Base-by-base conservation (phyloP, 2,329 filamentous ascomycete genomes). In the Cercospora citrullina region DNA sequence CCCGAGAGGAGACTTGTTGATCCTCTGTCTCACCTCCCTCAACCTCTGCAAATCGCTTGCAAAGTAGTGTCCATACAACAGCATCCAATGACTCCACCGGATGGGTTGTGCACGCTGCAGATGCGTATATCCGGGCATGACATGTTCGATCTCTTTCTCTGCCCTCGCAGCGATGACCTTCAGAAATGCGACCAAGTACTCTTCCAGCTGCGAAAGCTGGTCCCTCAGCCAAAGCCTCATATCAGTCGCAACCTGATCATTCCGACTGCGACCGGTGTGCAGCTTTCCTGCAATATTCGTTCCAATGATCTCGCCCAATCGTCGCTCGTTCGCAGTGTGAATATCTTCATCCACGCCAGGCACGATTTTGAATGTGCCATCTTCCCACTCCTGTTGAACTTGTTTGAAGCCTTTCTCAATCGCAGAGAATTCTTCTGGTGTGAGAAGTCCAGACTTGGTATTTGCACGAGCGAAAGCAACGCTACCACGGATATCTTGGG, bases 91-190 rank as follows among this genome's bases (percentile, higher is more conserved):
- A 65, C 86, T 89, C 90, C 90, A 96, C 69, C 91, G 85, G 73
- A 96, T 88, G 1, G 92, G 92, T 80, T 91, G 87, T 3, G 92
- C 92, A 63, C 91, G 89, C 81, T 96, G 93, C 39, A 95, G 82
- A 80, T 96, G 93, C 14, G 92, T 96, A 81, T 96, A 96, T 2
- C 91, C 91, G 1, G 93, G 93, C 91, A 96, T 95, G 75, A 96
- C 79, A 71, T 87, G 84, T 73, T 91, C 89, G 71, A 94, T 89
- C 75, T 95, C 91, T 39, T 83, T 80, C 84, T 93, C 90, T 1
- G 92, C 91, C 30, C 92, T 87, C 58, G 83, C 82, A 39, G 88
- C 85, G 14, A 89, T 87, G 59, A 93, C 90, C 75, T 87, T 84
- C 48, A 97, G 82, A 72, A 96, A 86, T 64, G 87, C 85, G 53